Evolutionary conservation across 768 basidiomycete species (phyloP).

Genomic region (Cystofilobasidium macerans): DNA sequence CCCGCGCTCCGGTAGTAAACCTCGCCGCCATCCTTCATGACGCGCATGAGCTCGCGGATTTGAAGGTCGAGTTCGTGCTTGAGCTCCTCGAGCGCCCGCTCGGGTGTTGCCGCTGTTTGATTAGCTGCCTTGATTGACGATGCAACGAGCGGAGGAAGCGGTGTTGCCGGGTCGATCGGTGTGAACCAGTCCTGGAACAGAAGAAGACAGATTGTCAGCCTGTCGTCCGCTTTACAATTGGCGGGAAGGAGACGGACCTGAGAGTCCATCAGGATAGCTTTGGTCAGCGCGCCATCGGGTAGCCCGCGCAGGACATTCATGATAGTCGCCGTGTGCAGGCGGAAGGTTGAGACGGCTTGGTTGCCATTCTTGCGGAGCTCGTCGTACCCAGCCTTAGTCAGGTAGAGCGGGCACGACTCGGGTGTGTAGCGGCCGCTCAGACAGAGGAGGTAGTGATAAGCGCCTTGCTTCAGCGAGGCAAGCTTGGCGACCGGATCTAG

Average conservation of each 20-base stretch:
- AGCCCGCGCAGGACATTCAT: slow-evolving; percentile 48
- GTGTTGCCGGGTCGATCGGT: slow-evolving; percentile 11
- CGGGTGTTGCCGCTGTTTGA: slow-evolving; percentile 44
- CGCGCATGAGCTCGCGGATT: slow-evolving; percentile 48
- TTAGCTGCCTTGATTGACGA: slow-evolving; percentile 35
- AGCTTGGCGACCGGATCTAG: slow-evolving; percentile 40
- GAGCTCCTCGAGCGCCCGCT: slow-evolving; percentile 34
- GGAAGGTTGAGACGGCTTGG: slow-evolving; percentile 43
- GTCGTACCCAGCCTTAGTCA: slow-evolving; percentile 53
- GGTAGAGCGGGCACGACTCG: slow-evolving; percentile 51
- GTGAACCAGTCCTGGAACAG: slow-evolving; percentile 19
- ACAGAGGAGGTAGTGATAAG: slow-evolving; percentile 52
- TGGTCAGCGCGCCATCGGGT: slow-evolving; percentile 47
- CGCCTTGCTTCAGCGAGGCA: slow-evolving; percentile 46
- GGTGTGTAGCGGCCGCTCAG: slow-evolving; percentile 51
- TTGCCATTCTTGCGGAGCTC: slow-evolving; percentile 42
- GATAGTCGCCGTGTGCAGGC: slow-evolving; percentile 62
- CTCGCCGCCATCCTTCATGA: slow-evolving; percentile 50
- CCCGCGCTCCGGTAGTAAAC: slow-evolving; percentile 59
- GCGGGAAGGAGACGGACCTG: neutral
- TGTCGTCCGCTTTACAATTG: too few species aligned
- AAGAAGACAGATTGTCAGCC: neutral
- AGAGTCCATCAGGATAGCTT: slow-evolving; percentile 61
- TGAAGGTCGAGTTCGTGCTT: slow-evolving; percentile 48
- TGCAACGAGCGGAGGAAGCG: slow-evolving; percentile 5